A percentile compares a stretch with the other conserved stretches of the same genome.
Evolutionary conservation across 768 basidiomycete species (phyloP).

Genomic region (Hydnum rufescens): DNA sequence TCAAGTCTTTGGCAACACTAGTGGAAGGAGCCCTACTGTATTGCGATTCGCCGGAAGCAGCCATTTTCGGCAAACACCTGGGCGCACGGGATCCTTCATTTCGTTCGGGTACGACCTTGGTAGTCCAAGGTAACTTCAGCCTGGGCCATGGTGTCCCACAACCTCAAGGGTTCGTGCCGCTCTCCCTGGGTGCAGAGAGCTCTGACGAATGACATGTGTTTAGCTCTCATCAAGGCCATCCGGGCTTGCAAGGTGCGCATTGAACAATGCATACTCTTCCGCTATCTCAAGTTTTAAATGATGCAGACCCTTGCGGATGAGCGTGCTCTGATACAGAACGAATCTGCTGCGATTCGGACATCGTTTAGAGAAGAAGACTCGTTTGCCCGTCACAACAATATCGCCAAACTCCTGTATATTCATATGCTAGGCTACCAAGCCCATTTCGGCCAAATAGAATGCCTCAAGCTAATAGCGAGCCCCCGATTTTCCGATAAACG

Average conservation of each 20-base stretch:
- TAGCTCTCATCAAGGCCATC: conserved; percentile 96
- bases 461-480: conserved; percentile 83
- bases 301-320: conserved; percentile 93
- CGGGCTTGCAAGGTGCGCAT: conserved; percentile 74
- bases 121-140: too few species aligned
- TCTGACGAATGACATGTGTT: neutral
- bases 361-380: conserved; percentile 96
- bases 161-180: conserved; percentile 50
- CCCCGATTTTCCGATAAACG: conserved; percentile 93
- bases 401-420: conserved; percentile 95
- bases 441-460: conserved; percentile 98
- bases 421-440: conserved; percentile 98
- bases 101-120: too few species aligned
- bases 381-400: conserved; percentile 85
- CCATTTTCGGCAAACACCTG: too few species aligned
- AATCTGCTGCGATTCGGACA: conserved; percentile 90
- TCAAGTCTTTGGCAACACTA: too few species aligned
- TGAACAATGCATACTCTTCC: conserved; percentile 6
- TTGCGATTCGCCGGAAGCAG: too few species aligned
- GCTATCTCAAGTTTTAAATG: conserved; percentile 9
- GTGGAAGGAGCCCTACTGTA: too few species aligned
- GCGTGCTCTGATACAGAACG: conserved; percentile 88
- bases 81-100: too few species aligned
- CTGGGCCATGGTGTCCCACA: conserved; percentile 36
- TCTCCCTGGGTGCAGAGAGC: neutral